Evolutionary conservation across 306 rosid genomes (phyloP).

Genomic region (Vigna mungo): DNA sequence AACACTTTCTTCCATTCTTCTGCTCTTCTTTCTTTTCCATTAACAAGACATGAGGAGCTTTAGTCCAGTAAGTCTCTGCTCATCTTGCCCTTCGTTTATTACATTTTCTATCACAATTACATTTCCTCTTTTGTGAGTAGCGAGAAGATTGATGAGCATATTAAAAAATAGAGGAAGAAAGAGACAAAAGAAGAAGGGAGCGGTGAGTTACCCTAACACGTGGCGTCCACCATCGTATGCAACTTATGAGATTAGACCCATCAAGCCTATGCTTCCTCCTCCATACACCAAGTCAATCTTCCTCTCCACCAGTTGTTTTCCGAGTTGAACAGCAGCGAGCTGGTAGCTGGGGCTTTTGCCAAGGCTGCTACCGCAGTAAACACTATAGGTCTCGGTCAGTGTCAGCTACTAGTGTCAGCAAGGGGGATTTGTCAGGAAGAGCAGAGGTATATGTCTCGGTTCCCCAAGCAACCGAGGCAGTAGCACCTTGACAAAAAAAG

Average conservation of each 20-base stretch:
- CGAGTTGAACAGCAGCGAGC: conserved; percentile 84
- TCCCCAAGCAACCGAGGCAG: no score
- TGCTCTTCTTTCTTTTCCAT: conserved; percentile 48
- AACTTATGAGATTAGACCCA: conserved; percentile 91
- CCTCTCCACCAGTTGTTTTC: conserved; percentile 84
- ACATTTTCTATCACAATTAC: conserved; percentile 55
- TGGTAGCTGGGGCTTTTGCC: conserved; percentile 88
- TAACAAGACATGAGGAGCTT: conserved; percentile 42
- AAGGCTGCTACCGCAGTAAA: conserved; percentile 90
- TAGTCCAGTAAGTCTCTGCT: conserved; percentile 19
- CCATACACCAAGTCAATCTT: conserved; percentile 96
- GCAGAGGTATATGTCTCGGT: no score
- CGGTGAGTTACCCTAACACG: conserved; percentile 75
- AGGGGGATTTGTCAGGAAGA: no score
- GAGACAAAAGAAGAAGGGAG: not conserved
- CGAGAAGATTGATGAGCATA: not conserved
- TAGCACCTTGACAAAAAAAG: no score
- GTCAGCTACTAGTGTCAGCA: no score
- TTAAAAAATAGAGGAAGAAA: not conserved
- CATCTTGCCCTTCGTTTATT: conserved; percentile 43
- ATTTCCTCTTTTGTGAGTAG: conserved; percentile 40
- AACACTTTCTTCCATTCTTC: conserved; percentile 59
- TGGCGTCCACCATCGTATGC: conserved; percentile 96
- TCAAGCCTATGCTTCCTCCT: conserved; percentile 96
- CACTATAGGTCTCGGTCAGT: no score